These are phyloP conservation scores for Rugonectria rugulosa DNA, from an alignment of 2,329 filamentous ascomycete species.

Conservation along the genomic window DNA sequence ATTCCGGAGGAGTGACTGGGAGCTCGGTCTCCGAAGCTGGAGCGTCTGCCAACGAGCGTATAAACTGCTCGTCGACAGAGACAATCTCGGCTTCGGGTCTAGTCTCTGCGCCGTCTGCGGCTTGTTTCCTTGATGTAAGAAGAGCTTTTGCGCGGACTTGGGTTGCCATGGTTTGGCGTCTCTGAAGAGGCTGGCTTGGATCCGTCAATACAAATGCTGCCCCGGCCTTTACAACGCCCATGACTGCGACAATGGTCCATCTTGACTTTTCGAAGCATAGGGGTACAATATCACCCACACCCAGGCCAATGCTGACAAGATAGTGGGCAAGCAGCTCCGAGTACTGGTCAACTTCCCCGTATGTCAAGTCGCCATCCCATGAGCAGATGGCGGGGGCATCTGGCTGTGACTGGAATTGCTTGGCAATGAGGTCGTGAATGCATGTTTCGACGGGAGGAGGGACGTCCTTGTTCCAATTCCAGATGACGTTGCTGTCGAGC, in stretches of 20 bases:
- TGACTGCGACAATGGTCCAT: conserved; percentile 41
- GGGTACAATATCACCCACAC: conserved; percentile 38
- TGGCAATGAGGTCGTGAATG: conserved; percentile 36
- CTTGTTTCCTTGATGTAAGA: conserved; percentile 30
- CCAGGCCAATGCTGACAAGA: conserved; percentile 32
- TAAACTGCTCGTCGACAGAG: conserved; percentile 23
- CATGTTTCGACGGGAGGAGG: conserved; percentile 26
- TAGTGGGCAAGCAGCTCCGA: conserved; percentile 36
- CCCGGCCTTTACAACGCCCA: conserved; percentile 44
- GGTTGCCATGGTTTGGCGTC: conserved; percentile 32
- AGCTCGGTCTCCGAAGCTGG: conserved; percentile 32
- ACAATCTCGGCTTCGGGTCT: conserved; percentile 30
- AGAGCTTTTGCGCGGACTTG: conserved; percentile 32
- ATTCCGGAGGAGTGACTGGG: conserved; percentile 50
- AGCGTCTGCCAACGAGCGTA: conserved; percentile 25
- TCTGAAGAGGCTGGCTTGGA: conserved; percentile 33
- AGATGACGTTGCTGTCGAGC: conserved; percentile 33
- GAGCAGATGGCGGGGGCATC: conserved; percentile 39
- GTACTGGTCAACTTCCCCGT: conserved; percentile 33
- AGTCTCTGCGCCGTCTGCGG: conserved; percentile 25
- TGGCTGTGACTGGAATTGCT: conserved; percentile 33
- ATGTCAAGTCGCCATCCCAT: conserved; percentile 44
- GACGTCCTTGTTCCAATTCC: conserved; percentile 36
- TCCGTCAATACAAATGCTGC: conserved; percentile 45
- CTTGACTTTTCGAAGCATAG: conserved; percentile 44